Percentiles rank a stretch among this genome's conserved stretches.
phyloP scores from a whole-genome alignment of 768 basidiomycete species.

The Fistulinella prunicolor region DNA sequence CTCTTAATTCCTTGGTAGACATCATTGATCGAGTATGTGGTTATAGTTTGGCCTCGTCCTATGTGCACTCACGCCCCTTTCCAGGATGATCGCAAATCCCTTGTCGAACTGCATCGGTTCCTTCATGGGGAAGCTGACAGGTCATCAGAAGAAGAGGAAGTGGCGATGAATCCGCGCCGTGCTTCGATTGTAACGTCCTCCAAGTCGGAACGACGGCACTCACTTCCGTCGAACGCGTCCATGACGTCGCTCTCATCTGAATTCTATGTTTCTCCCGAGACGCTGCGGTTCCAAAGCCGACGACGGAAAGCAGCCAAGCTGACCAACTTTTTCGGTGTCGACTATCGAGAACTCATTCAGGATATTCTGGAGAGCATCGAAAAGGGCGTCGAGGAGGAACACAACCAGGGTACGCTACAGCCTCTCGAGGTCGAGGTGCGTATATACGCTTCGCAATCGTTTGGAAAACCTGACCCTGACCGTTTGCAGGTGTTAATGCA shows the following conservation, averaged over 20 bases:
- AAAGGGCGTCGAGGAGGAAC: constrained; percentile 67
- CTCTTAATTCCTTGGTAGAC: constrained; percentile 74
- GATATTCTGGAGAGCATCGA: constrained; percentile 84
- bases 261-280: constrained; percentile 39
- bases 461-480: constrained; percentile 5
- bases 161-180: constrained; percentile 21
- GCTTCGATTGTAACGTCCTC: constrained; percentile 38
- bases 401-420: constrained; percentile 56
- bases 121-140: constrained; percentile 39
- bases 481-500: constrained; percentile 46
- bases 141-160: constrained; percentile 22
- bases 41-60: not conserved
- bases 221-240: constrained; percentile 64
- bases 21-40: constrained; percentile 72
- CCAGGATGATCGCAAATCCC: constrained; percentile 73
- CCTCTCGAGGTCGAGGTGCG: constrained; percentile 72
- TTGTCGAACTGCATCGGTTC: constrained; percentile 72
- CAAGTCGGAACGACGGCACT: constrained; percentile 63
- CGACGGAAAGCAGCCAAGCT: constrained; percentile 78
- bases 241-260: constrained; percentile 58
- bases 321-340: constrained; percentile 83
- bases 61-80: constrained; percentile 3
- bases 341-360: constrained; percentile 73
- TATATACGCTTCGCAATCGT: constrained; percentile 1
- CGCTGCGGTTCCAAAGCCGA: constrained; percentile 58